Evolutionary conservation across 2,329 filamentous ascomycete species (phyloP).

Genomic region (Claviceps capensis): DNA sequence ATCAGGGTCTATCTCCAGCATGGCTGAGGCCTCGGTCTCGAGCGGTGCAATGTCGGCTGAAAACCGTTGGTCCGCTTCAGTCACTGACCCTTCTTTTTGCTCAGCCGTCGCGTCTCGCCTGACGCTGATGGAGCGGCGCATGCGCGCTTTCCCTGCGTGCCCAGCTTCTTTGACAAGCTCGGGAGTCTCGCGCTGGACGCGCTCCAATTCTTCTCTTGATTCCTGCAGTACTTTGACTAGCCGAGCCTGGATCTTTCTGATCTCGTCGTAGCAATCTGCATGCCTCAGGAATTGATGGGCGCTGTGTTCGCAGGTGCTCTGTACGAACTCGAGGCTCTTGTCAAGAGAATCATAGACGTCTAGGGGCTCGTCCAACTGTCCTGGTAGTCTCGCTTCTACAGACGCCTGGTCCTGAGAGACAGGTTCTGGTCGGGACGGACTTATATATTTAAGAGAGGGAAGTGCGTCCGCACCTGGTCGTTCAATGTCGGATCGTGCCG

Average conservation of each 20-base stretch:
- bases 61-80: conserved; percentile 13
- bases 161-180: conserved; percentile 24
- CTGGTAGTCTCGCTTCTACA: background rate
- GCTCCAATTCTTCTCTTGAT: conserved; percentile 45
- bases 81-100: conserved; percentile 14
- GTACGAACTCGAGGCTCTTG: conserved; percentile 64
- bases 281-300: conserved; percentile 84
- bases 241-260: conserved; percentile 53
- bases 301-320: conserved; percentile 70
- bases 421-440: conserved; percentile 20
- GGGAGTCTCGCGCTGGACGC: conserved; percentile 38
- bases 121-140: conserved; percentile 39
- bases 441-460: conserved; percentile 28
- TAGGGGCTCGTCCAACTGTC: conserved; percentile 4
- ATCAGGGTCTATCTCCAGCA: conserved; percentile 20
- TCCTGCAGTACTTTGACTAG: conserved; percentile 49
- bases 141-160: conserved; percentile 30
- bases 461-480: conserved; percentile 17
- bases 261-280: conserved; percentile 68
- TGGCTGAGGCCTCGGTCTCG: conserved; percentile 9
- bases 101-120: conserved; percentile 27
- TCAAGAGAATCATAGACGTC: conserved; percentile 63
- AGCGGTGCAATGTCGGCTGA: conserved; percentile 11
- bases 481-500: conserved; percentile 25
- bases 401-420: conserved; percentile 13